Evolutionary conservation across 2,329 filamentous ascomycete species (phyloP).

Genomic region (Nothopassalora personata): DNA sequence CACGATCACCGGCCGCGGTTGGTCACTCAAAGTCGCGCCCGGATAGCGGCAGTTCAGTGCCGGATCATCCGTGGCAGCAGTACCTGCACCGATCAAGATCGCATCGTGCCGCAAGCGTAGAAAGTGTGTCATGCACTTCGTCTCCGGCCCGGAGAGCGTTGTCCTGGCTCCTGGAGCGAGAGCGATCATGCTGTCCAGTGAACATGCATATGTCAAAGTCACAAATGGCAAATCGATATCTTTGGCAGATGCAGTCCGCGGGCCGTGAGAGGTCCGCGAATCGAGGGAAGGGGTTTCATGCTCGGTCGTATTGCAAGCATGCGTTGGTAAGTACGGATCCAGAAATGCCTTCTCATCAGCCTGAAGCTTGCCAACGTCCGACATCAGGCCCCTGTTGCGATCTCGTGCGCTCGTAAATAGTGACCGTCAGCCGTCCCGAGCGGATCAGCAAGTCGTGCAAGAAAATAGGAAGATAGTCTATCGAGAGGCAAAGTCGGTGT

Average conservation of each 20-base stretch:
- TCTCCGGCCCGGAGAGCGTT: conserved; percentile 70
- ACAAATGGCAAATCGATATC: conserved; percentile 46
- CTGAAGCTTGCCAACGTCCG: conserved; percentile 29
- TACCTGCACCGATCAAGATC: conserved; percentile 79
- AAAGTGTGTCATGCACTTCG: conserved; percentile 91
- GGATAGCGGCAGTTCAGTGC: conserved; percentile 73
- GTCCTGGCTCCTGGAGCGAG: conserved; percentile 69
- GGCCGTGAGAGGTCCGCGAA: not conserved
- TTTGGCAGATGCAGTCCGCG: not conserved
- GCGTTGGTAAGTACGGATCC: conserved; percentile 44
- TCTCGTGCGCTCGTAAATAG: too few species aligned
- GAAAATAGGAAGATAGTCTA: too few species aligned
- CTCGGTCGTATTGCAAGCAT: conserved; percentile 3
- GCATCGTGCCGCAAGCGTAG: conserved; percentile 76
- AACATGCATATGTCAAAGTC: conserved; percentile 86
- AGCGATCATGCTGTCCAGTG: conserved; percentile 75
- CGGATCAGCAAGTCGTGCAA: too few species aligned
- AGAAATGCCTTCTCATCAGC: conserved; percentile 43
- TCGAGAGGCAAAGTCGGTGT: too few species aligned
- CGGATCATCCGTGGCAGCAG: conserved; percentile 78
- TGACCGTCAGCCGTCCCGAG: too few species aligned
- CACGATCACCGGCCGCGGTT: conserved; percentile 76
- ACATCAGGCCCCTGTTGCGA: conserved; percentile 4
- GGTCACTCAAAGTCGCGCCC: conserved; percentile 48
- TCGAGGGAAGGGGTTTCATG: not conserved